Conservation (phyloP, 176 grass and related monocot genomes). For the Paspalum vaginatum region DNA sequence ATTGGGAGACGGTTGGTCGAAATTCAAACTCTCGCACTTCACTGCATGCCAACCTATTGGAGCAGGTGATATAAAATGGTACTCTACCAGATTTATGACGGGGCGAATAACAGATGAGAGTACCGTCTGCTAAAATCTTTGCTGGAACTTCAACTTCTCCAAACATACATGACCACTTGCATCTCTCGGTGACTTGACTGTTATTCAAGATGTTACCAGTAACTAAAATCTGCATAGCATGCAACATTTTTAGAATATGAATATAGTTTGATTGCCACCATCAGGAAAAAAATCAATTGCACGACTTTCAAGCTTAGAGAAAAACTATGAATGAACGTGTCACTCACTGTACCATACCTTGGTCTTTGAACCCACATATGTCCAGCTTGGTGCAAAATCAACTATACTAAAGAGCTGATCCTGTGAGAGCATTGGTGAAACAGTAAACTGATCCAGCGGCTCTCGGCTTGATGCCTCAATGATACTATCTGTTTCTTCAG, state of each 20-base stretch:
- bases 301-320: not conserved
- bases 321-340: not conserved
- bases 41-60: conserved; percentile 89
- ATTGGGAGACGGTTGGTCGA: conserved; percentile 49
- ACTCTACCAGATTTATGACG: conserved; percentile 68
- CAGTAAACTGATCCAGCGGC: conserved; percentile 63
- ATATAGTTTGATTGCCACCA: not conserved
- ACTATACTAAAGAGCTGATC: conserved; percentile 90
- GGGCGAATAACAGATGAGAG: conserved; percentile 63
- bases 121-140: conserved; percentile 61
- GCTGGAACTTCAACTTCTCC: conserved; percentile 85
- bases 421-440: conserved; percentile 69
- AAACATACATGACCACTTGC: conserved; percentile 97
- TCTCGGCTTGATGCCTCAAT: conserved; percentile 61
- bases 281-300: not conserved
- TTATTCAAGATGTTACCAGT: conserved; percentile 63
- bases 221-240: conserved; percentile 68
- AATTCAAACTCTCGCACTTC: conserved; percentile 97
- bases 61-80: conserved; percentile 84
- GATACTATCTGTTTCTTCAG: conserved; percentile 59
- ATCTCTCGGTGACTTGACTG: conserved; percentile 44
- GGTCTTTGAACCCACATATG: conserved; percentile 61
- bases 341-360: conserved; percentile 56
- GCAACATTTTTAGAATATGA: conserved; percentile 17
- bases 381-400: conserved; percentile 84